Evolutionary conservation across 805 yeast species (phyloP).

Genomic region (Myxozyma neotropica): DNA sequence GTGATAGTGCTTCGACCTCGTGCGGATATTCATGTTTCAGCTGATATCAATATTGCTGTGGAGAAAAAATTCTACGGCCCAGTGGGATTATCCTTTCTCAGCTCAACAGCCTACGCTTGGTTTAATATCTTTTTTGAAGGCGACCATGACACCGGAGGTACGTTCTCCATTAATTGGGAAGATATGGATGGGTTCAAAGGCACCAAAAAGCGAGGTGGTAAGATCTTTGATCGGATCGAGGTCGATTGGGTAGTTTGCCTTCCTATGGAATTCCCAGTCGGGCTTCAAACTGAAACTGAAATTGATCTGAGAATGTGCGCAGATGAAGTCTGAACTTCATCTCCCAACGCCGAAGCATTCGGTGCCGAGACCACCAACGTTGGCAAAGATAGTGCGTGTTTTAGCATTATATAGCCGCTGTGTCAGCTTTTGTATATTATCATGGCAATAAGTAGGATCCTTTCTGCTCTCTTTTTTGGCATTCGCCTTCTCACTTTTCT

Average conservation of each 20-base stretch:
- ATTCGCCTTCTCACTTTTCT: too few species aligned
- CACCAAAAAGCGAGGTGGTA: constrained; percentile 54
- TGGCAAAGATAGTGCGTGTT: too few species aligned
- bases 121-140: constrained; percentile 52
- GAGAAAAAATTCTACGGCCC: constrained; percentile 32
- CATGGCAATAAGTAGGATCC: too few species aligned
- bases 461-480: too few species aligned
- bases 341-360: too few species aligned
- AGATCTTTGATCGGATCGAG: constrained; percentile 55
- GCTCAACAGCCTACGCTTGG: constrained; percentile 46
- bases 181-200: constrained; percentile 73
- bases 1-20: constrained; percentile 26
- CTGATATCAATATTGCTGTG: constrained; percentile 33
- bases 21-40: constrained; percentile 28
- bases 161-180: constrained; percentile 46
- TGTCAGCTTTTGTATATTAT: too few species aligned
- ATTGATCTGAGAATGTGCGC: neutral
- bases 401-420: too few species aligned
- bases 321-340: neutral
- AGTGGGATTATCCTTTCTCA: constrained; percentile 31
- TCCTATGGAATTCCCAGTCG: constrained; percentile 12
- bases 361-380: too few species aligned
- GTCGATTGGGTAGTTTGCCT: constrained; percentile 44
- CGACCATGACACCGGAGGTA: constrained; percentile 35
- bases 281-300: neutral